A percentile compares a stretch with the other conserved stretches of the same genome.
phyloP scores from a whole-genome alignment of 1,284 basidiomycete genomes.

The Trichosporon faecale region DNA sequence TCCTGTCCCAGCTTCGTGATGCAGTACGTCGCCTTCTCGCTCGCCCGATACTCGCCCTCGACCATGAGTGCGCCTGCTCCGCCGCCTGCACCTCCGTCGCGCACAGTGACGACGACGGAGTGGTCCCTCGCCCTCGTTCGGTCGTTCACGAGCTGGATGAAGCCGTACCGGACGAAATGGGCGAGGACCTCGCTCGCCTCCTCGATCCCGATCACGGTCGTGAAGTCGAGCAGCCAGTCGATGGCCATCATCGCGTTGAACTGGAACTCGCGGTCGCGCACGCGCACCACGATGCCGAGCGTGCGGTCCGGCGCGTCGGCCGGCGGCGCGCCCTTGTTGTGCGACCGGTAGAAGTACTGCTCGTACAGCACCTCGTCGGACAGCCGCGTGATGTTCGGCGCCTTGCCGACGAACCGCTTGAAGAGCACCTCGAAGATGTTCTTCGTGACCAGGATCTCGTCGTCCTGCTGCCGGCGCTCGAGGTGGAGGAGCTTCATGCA shows the following conservation, averaged over 20 bases:
- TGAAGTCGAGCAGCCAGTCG: conserved; percentile 97
- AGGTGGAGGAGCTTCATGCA: conserved; percentile 97
- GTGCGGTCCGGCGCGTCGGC: conserved; percentile 48
- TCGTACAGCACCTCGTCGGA: conserved; percentile 50
- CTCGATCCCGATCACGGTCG: conserved; percentile 90
- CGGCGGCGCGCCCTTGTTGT: conserved; percentile 28
- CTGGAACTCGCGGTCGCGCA: conserved; percentile 60
- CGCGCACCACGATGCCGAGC: conserved; percentile 51
- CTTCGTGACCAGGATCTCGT: conserved; percentile 95
- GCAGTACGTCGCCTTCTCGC: conserved; percentile 88
- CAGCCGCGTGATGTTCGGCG: conserved; percentile 65
- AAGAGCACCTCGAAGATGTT: conserved; percentile 92
- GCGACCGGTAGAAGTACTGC: conserved; percentile 40
- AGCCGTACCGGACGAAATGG: conserved; percentile 93
- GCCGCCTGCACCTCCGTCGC: conserved; percentile 46
- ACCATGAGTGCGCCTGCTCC: conserved; percentile 46
- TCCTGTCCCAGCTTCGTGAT: conserved; percentile 86
- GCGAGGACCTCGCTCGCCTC: conserved; percentile 97
- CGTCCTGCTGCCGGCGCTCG: conserved; percentile 85
- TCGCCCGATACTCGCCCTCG: conserved; percentile 92
- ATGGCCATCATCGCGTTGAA: conserved; percentile 83
- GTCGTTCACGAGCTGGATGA: conserved; percentile 71
- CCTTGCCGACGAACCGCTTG: conserved; percentile 84
- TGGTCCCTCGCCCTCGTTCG: conserved; percentile 74
- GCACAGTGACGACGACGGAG: conserved; percentile 80